A percentile compares a stretch with the other conserved stretches of the same genome.
Evolutionary conservation across 2,329 filamentous ascomycete species (phyloP).

Genomic region (Colletotrichum sidae): DNA sequence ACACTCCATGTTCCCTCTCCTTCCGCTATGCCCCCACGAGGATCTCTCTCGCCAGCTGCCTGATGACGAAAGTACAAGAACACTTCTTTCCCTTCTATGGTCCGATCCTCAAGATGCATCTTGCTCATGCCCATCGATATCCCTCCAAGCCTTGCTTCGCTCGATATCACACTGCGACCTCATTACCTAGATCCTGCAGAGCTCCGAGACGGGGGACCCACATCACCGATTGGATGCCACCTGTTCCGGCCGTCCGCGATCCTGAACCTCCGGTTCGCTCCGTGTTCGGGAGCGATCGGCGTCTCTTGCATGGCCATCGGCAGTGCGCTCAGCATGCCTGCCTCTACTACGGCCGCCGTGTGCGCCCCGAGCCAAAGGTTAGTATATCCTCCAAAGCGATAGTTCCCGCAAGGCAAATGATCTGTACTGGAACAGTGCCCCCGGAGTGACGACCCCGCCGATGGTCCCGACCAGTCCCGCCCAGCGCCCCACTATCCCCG

Average conservation of each 20-base stretch:
- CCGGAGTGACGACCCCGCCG: conserved; percentile 14
- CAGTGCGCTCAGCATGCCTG: conserved; percentile 12
- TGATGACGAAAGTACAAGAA: conserved; percentile 7
- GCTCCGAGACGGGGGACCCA: background rate
- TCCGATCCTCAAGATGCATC: conserved; percentile 10
- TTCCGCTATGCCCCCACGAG: no score
- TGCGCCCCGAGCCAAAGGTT: background rate
- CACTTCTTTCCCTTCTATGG: background rate
- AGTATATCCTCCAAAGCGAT: background rate
- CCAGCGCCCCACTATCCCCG: conserved; percentile 29
- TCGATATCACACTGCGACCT: background rate
- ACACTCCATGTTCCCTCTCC: no score
- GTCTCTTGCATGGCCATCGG: background rate
- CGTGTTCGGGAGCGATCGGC: background rate
- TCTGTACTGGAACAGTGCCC: background rate
- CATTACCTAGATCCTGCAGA: no score
- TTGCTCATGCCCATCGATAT: conserved; percentile 14
- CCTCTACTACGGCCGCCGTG: conserved; percentile 24
- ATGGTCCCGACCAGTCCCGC: background rate
- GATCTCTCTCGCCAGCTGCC: background rate
- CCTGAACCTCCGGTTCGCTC: background rate
- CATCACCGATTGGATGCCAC: conserved; percentile 1
- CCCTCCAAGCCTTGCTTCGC: background rate
- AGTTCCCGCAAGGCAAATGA: no score
- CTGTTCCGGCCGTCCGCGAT: background rate